phyloP scores from a whole-genome alignment of 2,329 filamentous ascomycete genomes.

The Dothiorella sarmentorum region DNA sequence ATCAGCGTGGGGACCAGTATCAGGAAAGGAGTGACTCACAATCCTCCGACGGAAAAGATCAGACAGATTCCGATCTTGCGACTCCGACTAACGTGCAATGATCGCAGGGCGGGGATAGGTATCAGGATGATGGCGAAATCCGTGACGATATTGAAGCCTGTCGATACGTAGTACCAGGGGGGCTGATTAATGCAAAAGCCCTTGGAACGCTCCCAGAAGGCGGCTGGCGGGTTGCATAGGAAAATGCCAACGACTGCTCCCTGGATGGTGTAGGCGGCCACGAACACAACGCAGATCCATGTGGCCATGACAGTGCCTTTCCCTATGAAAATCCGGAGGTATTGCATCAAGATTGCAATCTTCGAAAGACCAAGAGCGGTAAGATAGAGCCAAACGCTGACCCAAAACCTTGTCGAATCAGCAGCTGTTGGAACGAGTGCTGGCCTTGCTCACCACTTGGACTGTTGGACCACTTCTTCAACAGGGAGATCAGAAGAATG shows the following conservation, averaged over 20 bases:
- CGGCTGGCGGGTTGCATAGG: conserved; percentile 25
- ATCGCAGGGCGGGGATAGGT: neutral
- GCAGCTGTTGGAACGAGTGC: neutral
- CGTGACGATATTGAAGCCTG: neutral
- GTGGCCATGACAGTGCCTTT: conserved; percentile 22
- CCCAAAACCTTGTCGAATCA: conserved; percentile 27
- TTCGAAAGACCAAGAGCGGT: conserved; percentile 31
- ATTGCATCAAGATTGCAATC: conserved; percentile 26
- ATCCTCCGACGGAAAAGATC: neutral
- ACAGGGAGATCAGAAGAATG: conserved; percentile 21
- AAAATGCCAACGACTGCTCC: conserved; percentile 23
- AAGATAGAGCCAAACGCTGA: conserved; percentile 32
- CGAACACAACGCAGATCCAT: neutral
- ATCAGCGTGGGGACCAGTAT: too few relatives aligned
- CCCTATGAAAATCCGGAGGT: conserved; percentile 29
- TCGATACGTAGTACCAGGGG: neutral
- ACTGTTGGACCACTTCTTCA: neutral
- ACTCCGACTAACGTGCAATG: conserved; percentile 14
- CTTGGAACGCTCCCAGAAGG: conserved; percentile 26
- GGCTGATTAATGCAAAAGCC: neutral
- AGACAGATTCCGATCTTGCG: neutral
- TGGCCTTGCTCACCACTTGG: neutral
- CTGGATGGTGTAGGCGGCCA: neutral
- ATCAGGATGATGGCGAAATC: neutral
- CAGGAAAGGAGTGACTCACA: neutral